phyloP scores from a whole-genome alignment of 2,329 filamentous ascomycete species.

The Phialophora verrucosa region DNA sequence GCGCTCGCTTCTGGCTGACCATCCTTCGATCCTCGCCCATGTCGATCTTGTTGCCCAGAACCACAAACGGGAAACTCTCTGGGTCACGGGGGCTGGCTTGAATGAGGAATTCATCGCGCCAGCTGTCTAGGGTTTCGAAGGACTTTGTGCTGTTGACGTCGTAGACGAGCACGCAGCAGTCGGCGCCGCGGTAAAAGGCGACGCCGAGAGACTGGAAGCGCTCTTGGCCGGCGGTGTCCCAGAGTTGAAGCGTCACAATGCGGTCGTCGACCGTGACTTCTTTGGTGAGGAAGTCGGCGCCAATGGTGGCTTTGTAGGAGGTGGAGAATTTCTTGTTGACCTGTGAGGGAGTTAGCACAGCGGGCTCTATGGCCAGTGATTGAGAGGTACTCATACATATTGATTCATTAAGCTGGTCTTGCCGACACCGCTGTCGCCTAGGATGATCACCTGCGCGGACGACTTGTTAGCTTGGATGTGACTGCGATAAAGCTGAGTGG shows the following conservation, averaged over 20 bases:
- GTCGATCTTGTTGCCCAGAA: slow-evolving; percentile 98
- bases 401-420: slow-evolving; percentile 99
- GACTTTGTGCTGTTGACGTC: slow-evolving; percentile 99
- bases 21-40: slow-evolving; percentile 97
- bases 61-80: slow-evolving; percentile 97
- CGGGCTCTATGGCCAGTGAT: slow-evolving; percentile 3
- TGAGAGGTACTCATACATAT: slow-evolving; percentile 74
- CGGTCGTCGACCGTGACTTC: slow-evolving; percentile 97
- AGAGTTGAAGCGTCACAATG: slow-evolving; percentile 99
- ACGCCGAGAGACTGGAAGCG: slow-evolving; percentile 96
- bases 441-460: slow-evolving; percentile 84
- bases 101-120: slow-evolving; percentile 97
- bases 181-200: slow-evolving; percentile 94
- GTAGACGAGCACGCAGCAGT: slow-evolving; percentile 97
- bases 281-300: slow-evolving; percentile 96
- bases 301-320: slow-evolving; percentile 99
- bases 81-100: slow-evolving; percentile 96
- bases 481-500: slow-evolving; percentile 33
- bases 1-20: slow-evolving; percentile 93
- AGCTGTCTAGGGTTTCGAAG: slow-evolving; percentile 97
- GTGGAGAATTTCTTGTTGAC: slow-evolving; percentile 99
- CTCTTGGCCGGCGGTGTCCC: slow-evolving; percentile 97
- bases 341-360: slow-evolving; percentile 54
- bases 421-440: slow-evolving; percentile 97
- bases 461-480: slow-evolving; percentile 26